Evolutionary conservation across 805 yeast species (phyloP).

Genomic region (Lipomyces sp.): DNA sequence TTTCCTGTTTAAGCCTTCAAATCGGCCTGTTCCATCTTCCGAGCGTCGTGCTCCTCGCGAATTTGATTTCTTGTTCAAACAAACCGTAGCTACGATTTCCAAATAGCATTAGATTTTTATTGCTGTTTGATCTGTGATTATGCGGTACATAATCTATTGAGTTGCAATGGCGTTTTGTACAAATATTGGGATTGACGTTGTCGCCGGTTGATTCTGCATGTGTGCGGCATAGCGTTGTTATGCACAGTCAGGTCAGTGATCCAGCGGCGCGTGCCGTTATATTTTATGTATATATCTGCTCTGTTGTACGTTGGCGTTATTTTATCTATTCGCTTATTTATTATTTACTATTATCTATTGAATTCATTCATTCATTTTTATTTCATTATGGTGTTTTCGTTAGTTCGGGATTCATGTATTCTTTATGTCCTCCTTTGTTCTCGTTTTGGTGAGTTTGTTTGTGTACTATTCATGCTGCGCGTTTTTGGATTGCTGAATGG

Average conservation of each 20-base stretch:
- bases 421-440: neutral
- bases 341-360: neutral
- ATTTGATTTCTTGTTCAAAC: constrained; percentile 21
- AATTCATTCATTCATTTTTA: neutral
- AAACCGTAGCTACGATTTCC: neutral
- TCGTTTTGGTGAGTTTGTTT: neutral
- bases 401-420: neutral
- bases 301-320: neutral
- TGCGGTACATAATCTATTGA: neutral
- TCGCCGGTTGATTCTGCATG: neutral
- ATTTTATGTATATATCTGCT: neutral
- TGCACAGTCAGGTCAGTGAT: neutral
- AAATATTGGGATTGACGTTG: neutral
- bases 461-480: neutral
- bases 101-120: neutral
- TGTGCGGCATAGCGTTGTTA: neutral
- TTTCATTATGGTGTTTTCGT: neutral
- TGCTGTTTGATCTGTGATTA: neutral
- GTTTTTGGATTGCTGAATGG: neutral
- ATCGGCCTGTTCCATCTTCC: neutral
- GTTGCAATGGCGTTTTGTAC: neutral
- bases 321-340: neutral
- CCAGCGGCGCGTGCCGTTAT: neutral
- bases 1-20: constrained; percentile 18
- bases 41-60: constrained; percentile 23